These are phyloP conservation scores for Ustilago hordei DNA, from an alignment of 1,284 basidiomycete species.

Conservation along the genomic window DNA sequence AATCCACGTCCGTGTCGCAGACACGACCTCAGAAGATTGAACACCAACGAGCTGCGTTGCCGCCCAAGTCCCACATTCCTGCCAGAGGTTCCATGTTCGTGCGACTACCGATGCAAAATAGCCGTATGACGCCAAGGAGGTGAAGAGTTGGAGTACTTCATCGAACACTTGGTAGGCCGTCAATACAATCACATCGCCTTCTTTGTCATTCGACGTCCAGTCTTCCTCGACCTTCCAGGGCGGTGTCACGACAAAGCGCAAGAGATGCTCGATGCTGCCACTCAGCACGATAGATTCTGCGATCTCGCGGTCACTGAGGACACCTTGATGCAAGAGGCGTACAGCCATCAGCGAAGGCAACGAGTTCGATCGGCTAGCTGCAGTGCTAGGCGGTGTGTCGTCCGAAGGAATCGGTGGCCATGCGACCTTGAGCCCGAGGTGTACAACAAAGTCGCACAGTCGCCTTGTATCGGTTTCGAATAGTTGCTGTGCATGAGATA, in stretches of 20 bases:
- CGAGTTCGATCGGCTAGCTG: conserved; percentile 5
- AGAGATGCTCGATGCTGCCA: conserved; percentile 75
- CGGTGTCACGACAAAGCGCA: conserved; percentile 80
- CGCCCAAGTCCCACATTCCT: conserved; percentile 45
- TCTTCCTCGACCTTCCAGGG: conserved; percentile 72
- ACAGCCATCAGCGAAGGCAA: conserved; percentile 71
- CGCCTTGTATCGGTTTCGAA: conserved; percentile 24
- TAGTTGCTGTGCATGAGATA: conserved; percentile 22
- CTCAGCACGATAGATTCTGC: conserved; percentile 75
- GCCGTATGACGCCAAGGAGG: conserved; percentile 80
- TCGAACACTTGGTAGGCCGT: conserved; percentile 38
- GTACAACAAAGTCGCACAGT: conserved; percentile 37
- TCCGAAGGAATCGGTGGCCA: conserved; percentile 41
- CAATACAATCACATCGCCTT: conserved; percentile 71
- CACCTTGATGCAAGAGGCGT: conserved; percentile 76
- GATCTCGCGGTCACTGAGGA: conserved; percentile 77
- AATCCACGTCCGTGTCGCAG: conserved; percentile 12
- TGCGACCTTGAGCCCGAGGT: conserved; percentile 39
- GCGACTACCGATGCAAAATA: conserved; percentile 77
- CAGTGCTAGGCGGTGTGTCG: neutral
- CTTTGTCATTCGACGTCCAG: conserved; percentile 27
- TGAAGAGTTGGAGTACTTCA: conserved; percentile 75
- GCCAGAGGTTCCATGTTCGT: conserved; percentile 55
- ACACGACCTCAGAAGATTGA: neutral
- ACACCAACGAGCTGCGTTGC: conserved; percentile 13